A percentile compares a stretch with the other conserved stretches of the same genome.
Evolutionary conservation across 208 protist species (phyloP).

Genomic region (Trypanosoma scelopori): DNA sequence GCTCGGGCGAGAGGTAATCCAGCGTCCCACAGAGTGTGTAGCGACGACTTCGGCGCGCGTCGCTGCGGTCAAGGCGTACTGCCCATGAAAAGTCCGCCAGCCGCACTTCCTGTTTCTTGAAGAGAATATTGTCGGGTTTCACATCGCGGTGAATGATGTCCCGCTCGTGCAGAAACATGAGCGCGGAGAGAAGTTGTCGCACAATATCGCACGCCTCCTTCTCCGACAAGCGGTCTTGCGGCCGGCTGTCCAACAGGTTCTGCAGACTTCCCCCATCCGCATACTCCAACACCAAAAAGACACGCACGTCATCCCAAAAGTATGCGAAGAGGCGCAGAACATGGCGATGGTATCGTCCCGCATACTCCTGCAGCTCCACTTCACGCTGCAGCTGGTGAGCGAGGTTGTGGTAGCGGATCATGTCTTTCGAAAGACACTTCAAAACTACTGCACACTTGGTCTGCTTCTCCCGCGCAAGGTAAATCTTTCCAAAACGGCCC

Average conservation of each 20-base stretch:
- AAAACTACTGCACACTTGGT: slow-evolving; percentile 53
- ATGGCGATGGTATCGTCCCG: slow-evolving; percentile 82
- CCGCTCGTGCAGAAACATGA: slow-evolving; percentile 53
- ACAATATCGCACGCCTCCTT: slow-evolving; percentile 28
- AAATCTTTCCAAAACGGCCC: slow-evolving; percentile 44
- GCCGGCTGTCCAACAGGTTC: slow-evolving; percentile 46
- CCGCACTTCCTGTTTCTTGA: slow-evolving; percentile 74
- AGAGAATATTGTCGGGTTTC: slow-evolving; percentile 72
- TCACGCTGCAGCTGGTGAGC: slow-evolving; percentile 91
- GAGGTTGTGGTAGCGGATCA: slow-evolving; percentile 53
- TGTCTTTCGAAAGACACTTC: slow-evolving; percentile 50
- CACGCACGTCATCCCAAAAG: slow-evolving; percentile 94
- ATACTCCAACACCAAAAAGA: slow-evolving; percentile 98
- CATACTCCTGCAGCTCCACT: slow-evolving; percentile 96
- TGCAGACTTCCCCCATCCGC: slow-evolving; percentile 93
- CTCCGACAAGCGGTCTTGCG: slow-evolving; percentile 31
- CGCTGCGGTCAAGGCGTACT: slow-evolving; percentile 22
- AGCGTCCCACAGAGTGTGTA: slow-evolving; percentile 93
- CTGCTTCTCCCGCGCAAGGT: slow-evolving; percentile 42
- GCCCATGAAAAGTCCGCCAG: slow-evolving; percentile 97
- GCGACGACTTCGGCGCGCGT: slow-evolving; percentile 22
- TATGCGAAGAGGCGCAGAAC: slow-evolving; percentile 96
- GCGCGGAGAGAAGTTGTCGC: slow-evolving; percentile 35
- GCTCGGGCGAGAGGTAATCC: slow-evolving; percentile 98
- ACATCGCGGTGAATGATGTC: slow-evolving; percentile 83